Base-by-base conservation (phyloP, 768 basidiomycete species). In the Mycena capillaripes region DNA sequence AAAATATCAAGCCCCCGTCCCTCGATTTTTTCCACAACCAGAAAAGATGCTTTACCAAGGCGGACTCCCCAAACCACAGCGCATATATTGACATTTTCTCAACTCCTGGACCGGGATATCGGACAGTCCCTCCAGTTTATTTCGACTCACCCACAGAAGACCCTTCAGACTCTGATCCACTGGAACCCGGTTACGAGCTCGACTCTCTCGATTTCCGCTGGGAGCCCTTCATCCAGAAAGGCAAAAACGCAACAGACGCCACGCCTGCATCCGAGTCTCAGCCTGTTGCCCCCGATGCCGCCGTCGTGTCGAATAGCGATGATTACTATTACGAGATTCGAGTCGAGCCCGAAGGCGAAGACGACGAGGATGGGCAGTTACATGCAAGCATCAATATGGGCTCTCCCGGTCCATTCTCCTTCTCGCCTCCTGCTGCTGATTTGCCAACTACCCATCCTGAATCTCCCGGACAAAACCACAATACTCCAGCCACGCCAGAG, bases 181-280 rank as follows among this genome's bases (percentile, higher is more conserved):
- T 84, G 42, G 78, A 82, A 29, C 59, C 74, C 52, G 76, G 76
- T 57, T 86, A 83, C 71, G 81, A 82, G 30, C 74, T 88, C 48
- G 83, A 86, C 70, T 78, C 76, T 5, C 79, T 92, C 11, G 88
- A 88, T 75, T 92, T 92, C 73, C 84, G 77, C 61, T 92, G 91
- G 91, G 79, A 81, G 55, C 86, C 87, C 11, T 92, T 91, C 73
- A 76, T 86, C 65, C 78, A 82, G 58, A 82, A n/a, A n/a, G n/a
- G n/a, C n/a, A n/a, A n/a, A n/a, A n/a, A 82, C 36, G n/a, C 60
- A n/a, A 11, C 71, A 27, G 60, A 69, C 11, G 38, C 29, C 9
- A 19, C 63, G 25, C 30, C 42, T 38, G 46, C 61, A 10, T 27
- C 62, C 44, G 48, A 56, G 29, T 14, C 62, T 8, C 59, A 55